Evolutionary conservation across 2,329 filamentous ascomycete genomes (phyloP), one percentile per base, ranked within the genome.

Genomic region (Alternaria novae-zelandiae): DNA sequence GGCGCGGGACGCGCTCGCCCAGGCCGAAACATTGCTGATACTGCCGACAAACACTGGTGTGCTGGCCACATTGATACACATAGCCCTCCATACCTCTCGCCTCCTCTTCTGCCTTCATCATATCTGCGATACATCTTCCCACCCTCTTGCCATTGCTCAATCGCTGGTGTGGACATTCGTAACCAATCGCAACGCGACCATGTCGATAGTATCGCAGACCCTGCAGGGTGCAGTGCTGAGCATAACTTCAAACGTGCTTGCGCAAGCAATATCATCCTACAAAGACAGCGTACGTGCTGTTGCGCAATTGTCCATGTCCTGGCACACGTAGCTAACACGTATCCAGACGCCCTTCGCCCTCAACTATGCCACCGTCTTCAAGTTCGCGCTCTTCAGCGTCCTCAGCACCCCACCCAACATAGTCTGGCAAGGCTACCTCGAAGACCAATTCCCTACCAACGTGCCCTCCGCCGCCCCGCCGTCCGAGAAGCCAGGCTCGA

Each of bases 381-480:
- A 94, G 76, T 97, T 96, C 80, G 82, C 92, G 55, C 74, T 93
- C 57, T 97, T 90, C 83, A 87, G 90, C 68, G 75, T 92, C 32
- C 76, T 97, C 63, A 90, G 86, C 79, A 91, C 90, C 44, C 93
- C 94, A 3, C 91, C 91, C 47, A 97, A 97, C 81, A 92, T 93
- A 75, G 77, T 92, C 72, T 97, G 93, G 94, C 94, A 97, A 84
- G 86, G 88, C 44, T 92, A 87, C 75, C 85, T 97, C 56, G 94
- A 97, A 80, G 82, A 86, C 6, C 81, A 84, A 4, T 96, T 93
- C 74, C 94, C 94, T 0, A 90, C 90, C 1, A 46, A 78, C 80
- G 53, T 83, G 11, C 71, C 82, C 6, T 75, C 71, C 6, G 57
- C 67, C 21, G 64, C 71, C 13, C 59, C 72, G 20, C 28, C 69